Evolutionary conservation across 306 rosid genomes (phyloP).

Genomic region (Cucurbita ficifolia): DNA sequence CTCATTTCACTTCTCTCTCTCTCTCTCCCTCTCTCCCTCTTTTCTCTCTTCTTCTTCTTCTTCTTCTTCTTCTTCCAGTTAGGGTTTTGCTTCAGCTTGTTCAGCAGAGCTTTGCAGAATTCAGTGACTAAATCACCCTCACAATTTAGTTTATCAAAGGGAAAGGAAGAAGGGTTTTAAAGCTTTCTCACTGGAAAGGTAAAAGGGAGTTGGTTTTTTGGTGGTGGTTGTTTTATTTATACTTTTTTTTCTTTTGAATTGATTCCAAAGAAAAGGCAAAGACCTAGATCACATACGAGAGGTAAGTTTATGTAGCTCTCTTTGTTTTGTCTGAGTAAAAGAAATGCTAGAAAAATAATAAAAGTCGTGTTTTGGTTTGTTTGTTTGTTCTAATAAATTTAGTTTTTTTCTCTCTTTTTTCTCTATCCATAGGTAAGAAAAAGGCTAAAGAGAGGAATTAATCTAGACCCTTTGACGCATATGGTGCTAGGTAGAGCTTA

Average conservation of each 20-base stretch:
- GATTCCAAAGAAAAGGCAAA: constrained; percentile 1
- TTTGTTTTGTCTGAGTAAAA: background rate
- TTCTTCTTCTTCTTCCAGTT: background rate
- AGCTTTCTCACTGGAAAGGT: background rate
- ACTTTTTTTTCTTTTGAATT: background rate
- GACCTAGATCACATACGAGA: constrained; percentile 9
- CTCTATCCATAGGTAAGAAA: background rate
- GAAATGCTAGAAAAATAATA: background rate
- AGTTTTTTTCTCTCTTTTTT: too few species aligned
- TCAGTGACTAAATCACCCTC: too few species aligned
- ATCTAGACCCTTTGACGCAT: constrained; percentile 3
- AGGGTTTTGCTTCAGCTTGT: constrained; percentile 8
- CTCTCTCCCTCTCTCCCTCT: background rate
- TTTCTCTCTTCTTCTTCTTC: background rate
- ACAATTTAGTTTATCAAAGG: background rate
- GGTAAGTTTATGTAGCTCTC: constrained; percentile 1
- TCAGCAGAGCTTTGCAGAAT: background rate
- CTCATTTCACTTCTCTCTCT: background rate
- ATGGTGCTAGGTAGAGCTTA: constrained; percentile 5
- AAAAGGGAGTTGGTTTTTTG: constrained; percentile 2
- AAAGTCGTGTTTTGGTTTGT: background rate
- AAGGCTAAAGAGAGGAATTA: constrained; percentile 7
- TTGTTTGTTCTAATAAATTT: background rate
- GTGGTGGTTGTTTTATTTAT: background rate
- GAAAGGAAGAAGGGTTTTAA: background rate